These are phyloP conservation scores for Phytophthora litchii DNA, from an alignment of 352 stramenopile species.

Conservation along the genomic window DNA sequence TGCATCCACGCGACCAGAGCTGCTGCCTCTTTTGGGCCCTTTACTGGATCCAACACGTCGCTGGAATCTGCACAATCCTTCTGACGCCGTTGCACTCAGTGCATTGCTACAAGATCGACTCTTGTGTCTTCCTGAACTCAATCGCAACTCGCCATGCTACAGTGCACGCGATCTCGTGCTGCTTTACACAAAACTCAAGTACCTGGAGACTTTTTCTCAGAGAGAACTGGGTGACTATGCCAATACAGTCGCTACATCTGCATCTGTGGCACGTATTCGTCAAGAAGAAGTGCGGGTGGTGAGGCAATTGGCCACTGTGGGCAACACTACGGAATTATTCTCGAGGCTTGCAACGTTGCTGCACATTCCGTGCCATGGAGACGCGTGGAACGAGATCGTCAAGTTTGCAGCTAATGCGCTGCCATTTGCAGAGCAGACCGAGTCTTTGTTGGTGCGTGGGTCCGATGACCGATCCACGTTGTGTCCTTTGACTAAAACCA, in stretches of 20 bases:
- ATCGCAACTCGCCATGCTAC: slow-evolving; percentile 83
- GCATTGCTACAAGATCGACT: slow-evolving; percentile 73
- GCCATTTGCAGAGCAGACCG: slow-evolving; percentile 85
- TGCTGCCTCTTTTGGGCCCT: slow-evolving; percentile 55
- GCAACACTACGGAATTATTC: slow-evolving; percentile 63
- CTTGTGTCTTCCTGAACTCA: slow-evolving; percentile 76
- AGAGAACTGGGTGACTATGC: slow-evolving; percentile 67
- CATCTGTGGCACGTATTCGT: slow-evolving; percentile 9
- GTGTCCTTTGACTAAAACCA: slow-evolving; percentile 76
- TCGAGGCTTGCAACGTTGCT: slow-evolving; percentile 67
- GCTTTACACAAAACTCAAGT: slow-evolving; percentile 87
- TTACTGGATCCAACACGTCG: slow-evolving; percentile 4
- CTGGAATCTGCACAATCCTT: slow-evolving; percentile 50
- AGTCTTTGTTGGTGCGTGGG: slow-evolving; percentile 81
- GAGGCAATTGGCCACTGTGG: slow-evolving; percentile 62
- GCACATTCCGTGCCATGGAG: slow-evolving; percentile 73
- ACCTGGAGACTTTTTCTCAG: slow-evolving; percentile 75
- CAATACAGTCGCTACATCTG: slow-evolving; percentile 16
- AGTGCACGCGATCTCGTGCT: slow-evolving; percentile 78
- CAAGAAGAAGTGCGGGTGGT: slow-evolving; percentile 73
- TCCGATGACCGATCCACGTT: slow-evolving; percentile 88
- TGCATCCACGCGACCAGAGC: slow-evolving; percentile 50
- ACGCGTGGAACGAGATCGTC: slow-evolving; percentile 78
- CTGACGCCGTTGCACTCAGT: slow-evolving; percentile 70
- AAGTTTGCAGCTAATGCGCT: slow-evolving; percentile 78